Base-by-base conservation (phyloP, 345 rosid genomes). In the Viola odorata region DNA sequence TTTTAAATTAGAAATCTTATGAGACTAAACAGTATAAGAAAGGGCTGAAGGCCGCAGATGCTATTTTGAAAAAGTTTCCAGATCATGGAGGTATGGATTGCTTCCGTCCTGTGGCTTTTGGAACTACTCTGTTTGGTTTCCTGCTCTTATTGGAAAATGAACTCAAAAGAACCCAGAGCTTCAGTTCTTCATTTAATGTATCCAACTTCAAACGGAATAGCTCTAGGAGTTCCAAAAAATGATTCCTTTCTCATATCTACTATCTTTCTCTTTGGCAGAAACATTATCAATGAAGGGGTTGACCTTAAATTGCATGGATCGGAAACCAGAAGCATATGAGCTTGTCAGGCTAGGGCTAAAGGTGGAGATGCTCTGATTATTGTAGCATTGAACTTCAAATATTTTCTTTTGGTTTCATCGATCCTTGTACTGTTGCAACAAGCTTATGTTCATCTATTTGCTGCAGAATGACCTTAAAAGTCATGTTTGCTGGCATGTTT, bases 401-500 rank as follows among this genome's bases (percentile, higher is more conserved):
- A 0, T 57, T 49, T 55, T 39, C 9, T 45, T 11, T 17, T 23
- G 17, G 16, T 8, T 7, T 17, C 42, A 39, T 42, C 16, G 32
- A n/a, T 14, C 16, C 42, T 45, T 38, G 17, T 48, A 40, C 17
- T 52, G 47, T 60, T 42, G 62, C 62, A 36, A 42, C 51, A 37
- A 36, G 50, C 50, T 53, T 71, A 11, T 53, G 40, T 72, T 63
- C 71, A 37, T 58, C 50, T 68, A 51, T 60, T 61, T 71, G 36
- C 41, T 81, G 85, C 89, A 95, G 99, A 91, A 91, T 86, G 99
- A 95, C 68, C 80, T 95, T 57, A 91, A 88, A 78, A 95, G 99
- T 77, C 99, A 95, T 80, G 99, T 91, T 71, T 95, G 99, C 82
- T 95, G 99, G 99, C 99, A 95, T 78, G 99, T 91, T 41, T 85